A percentile compares a stretch with the other conserved stretches of the same genome.
phyloP scores from a whole-genome alignment of 202 grass and related monocot species.

The Brachypodium distachyon region DNA sequence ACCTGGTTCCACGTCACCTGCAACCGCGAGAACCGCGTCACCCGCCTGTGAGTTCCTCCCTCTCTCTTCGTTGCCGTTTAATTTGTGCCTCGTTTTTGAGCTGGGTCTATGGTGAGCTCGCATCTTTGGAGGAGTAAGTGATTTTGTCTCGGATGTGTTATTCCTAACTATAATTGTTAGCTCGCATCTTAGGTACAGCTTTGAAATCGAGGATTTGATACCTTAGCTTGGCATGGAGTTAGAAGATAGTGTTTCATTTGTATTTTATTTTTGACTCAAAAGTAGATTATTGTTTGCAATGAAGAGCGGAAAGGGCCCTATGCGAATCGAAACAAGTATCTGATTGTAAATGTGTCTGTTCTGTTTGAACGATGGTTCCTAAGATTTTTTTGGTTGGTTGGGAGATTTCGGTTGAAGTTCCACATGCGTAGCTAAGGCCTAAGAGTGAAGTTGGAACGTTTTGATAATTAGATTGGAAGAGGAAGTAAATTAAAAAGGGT shows the following conservation, averaged over 20 bases:
- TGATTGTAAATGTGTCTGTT: neutral
- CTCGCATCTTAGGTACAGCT: neutral
- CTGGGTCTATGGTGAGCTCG: neutral
- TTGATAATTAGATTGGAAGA: neutral
- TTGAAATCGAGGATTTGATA: neutral
- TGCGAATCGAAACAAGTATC: neutral
- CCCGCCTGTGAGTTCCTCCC: conserved; percentile 51
- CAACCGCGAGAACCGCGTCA: conserved; percentile 82
- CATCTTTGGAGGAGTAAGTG: neutral
- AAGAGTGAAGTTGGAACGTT: neutral
- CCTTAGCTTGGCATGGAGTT: too few species aligned
- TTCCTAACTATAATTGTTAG: neutral
- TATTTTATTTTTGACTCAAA: neutral
- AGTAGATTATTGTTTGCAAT: neutral
- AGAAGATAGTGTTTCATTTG: neutral
- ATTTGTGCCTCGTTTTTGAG: neutral
- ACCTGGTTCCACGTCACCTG: conserved; percentile 99
- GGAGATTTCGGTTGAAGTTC: neutral
- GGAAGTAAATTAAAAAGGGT: neutral
- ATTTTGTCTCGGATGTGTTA: neutral
- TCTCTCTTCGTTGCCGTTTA: neutral
- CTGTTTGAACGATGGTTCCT: neutral
- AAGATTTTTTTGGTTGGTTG: neutral
- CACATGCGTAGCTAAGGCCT: neutral
- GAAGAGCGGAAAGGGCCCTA: neutral